These are phyloP conservation scores for Beauveria varroae DNA, from an alignment of 2,329 filamentous ascomycete genomes.

Conservation along the genomic window DNA sequence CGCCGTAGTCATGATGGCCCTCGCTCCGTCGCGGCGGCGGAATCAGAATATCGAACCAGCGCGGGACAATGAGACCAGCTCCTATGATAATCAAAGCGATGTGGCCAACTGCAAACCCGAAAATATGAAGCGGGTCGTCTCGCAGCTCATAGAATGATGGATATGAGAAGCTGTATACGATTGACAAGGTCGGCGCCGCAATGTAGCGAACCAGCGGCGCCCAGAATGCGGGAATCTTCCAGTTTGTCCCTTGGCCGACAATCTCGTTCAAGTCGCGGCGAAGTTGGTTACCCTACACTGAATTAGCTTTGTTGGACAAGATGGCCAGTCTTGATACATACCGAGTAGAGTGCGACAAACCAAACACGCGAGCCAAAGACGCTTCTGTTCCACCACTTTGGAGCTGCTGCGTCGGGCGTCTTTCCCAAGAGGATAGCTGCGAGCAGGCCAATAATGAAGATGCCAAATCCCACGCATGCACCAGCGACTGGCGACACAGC, in stretches of 20 bases:
- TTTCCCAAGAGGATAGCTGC: conserved; percentile 32
- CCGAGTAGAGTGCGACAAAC: conserved; percentile 51
- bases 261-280: conserved; percentile 46
- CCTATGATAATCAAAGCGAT: conserved; percentile 38
- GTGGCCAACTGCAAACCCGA: conserved; percentile 42
- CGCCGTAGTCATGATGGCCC: conserved; percentile 27
- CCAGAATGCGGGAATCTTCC: conserved; percentile 46
- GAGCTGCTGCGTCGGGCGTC: conserved; percentile 32
- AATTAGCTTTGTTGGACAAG: background rate
- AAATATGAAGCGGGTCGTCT: conserved; percentile 42
- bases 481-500: conserved; percentile 35
- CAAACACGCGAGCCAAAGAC: conserved; percentile 35
- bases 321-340: conserved; percentile 20
- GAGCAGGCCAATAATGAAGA: conserved; percentile 38
- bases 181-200: conserved; percentile 40
- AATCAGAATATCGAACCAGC: conserved; percentile 47
- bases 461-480: conserved; percentile 43
- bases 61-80: conserved; percentile 41
- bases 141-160: conserved; percentile 39
- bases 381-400: conserved; percentile 35
- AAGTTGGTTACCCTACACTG: conserved; percentile 45
- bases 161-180: conserved; percentile 46
- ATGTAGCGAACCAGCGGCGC: conserved; percentile 42
- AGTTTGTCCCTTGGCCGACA: conserved; percentile 46
- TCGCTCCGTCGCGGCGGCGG: conserved; percentile 38